Conservation (phyloP, 2,329 filamentous ascomycete species). For the Chaetomiaceae sp. region DNA sequence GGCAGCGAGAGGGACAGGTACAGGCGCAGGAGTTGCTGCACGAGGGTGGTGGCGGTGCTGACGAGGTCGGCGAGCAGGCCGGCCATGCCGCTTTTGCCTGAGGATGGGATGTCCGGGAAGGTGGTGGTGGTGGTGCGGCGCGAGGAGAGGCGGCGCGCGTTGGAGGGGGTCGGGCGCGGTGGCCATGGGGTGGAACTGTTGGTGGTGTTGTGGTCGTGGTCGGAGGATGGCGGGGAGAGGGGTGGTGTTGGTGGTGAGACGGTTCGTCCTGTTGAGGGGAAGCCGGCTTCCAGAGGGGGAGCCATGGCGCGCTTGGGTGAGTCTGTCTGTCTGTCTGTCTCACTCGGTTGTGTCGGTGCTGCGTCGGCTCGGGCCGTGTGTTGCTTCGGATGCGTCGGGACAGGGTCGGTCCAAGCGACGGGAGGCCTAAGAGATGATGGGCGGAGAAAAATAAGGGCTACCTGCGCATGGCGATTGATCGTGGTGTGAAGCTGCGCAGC, state of each 20-base stretch:
- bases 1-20: constrained; percentile 14
- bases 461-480: constrained; percentile 4
- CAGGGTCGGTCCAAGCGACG: not conserved
- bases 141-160: constrained; percentile 13
- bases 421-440: too few species aligned
- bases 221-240: constrained; percentile 1
- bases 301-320: not conserved
- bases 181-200: not conserved
- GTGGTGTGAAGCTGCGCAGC: not conserved
- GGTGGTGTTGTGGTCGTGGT: not conserved
- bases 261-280: not conserved
- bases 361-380: not conserved
- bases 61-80: constrained; percentile 2
- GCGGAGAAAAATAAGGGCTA: not conserved
- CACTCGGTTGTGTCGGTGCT: not conserved
- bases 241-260: not conserved
- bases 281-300: not conserved
- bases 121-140: constrained; percentile 4
- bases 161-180: constrained; percentile 9
- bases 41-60: constrained; percentile 2
- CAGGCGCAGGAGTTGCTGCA: constrained; percentile 4
- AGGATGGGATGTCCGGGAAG: not conserved
- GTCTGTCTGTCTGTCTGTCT: not conserved
- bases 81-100: not conserved
- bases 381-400: not conserved